phyloP scores from a whole-genome alignment of 2,329 filamentous ascomycete species.

The Hymenoscyphus fructigenus region DNA sequence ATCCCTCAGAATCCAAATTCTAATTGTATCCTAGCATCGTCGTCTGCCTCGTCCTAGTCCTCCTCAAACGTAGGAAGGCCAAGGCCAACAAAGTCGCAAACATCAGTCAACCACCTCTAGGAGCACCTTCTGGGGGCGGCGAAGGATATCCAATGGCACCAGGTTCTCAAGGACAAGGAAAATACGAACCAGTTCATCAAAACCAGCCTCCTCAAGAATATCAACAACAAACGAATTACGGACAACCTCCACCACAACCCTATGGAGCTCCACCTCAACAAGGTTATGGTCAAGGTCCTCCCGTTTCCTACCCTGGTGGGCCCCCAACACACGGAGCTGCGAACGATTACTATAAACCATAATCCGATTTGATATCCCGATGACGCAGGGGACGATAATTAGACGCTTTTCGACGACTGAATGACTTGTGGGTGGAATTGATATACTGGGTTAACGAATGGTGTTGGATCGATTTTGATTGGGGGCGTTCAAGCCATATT shows the following conservation, averaged over 20 bases:
- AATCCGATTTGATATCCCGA: not conserved
- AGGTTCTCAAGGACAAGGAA: not conserved
- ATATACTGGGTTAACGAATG: not conserved
- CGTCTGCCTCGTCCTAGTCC: slow-evolving; percentile 5
- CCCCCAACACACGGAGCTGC: too few species aligned
- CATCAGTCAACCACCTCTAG: not conserved
- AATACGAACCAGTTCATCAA: slow-evolving; percentile 3
- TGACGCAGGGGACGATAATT: not conserved
- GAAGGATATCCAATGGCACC: slow-evolving; percentile 3
- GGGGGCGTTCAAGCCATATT: not conserved
- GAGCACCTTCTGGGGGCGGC: not conserved
- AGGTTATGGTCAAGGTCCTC: not conserved
- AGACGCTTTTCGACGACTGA: not conserved
- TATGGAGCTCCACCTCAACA: slow-evolving; percentile 4
- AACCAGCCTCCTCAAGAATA: not conserved
- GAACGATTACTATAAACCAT: slow-evolving; percentile 4
- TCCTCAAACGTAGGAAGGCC: slow-evolving; percentile 8
- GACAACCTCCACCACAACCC: not conserved
- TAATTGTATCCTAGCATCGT: not conserved
- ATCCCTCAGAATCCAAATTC: not conserved
- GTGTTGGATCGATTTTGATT: not conserved
- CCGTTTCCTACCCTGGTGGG: not conserved
- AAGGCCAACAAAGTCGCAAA: not conserved
- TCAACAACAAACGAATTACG: slow-evolving; percentile 9
- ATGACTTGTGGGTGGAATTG: not conserved